These are phyloP conservation scores for Coemansia sp. DNA, from an alignment of 192 early-diverging fungal genomes.

Conservation along the genomic window DNA sequence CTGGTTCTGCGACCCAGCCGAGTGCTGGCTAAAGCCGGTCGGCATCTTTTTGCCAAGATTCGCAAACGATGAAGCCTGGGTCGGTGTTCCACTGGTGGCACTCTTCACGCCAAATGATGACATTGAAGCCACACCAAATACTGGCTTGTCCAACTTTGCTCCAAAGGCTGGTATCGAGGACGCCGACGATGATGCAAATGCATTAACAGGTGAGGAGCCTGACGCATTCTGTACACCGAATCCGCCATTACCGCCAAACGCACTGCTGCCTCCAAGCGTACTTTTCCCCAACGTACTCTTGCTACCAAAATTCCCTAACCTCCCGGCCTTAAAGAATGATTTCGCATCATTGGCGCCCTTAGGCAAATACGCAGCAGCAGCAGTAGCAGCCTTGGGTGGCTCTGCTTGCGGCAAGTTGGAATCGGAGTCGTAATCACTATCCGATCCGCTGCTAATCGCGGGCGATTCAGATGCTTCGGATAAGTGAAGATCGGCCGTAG, in stretches of 20 bases:
- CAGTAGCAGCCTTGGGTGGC: background rate
- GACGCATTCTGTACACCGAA: background rate
- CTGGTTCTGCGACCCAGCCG: constrained; percentile 1
- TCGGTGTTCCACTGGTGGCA: background rate
- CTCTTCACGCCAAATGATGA: constrained; percentile 20
- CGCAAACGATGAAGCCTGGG: constrained; percentile 3
- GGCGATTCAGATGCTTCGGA: background rate
- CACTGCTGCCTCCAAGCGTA: constrained; percentile 1
- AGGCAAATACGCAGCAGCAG: constrained; percentile 1
- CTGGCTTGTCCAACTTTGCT: constrained; percentile 30
- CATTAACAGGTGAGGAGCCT: constrained; percentile 22
- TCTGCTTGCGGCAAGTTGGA: background rate
- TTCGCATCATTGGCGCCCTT: background rate
- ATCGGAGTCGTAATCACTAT: constrained; percentile 5
- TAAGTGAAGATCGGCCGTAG: background rate
- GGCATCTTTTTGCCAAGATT: constrained; percentile 14
- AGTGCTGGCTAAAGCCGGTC: constrained; percentile 20
- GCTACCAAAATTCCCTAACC: constrained; percentile 26
- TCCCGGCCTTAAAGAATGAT: constrained; percentile 39
- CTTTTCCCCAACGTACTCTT: background rate
- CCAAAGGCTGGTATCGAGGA: constrained; percentile 27
- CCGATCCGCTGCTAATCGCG: background rate
- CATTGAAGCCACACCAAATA: constrained; percentile 44
- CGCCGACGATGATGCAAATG: constrained; percentile 16
- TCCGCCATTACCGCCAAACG: constrained; percentile 4